A percentile compares a stretch with the other conserved stretches of the same genome.
These are phyloP conservation scores for Leishmania braziliensis DNA, from an alignment of 208 protist genomes.

Conservation along the genomic window DNA sequence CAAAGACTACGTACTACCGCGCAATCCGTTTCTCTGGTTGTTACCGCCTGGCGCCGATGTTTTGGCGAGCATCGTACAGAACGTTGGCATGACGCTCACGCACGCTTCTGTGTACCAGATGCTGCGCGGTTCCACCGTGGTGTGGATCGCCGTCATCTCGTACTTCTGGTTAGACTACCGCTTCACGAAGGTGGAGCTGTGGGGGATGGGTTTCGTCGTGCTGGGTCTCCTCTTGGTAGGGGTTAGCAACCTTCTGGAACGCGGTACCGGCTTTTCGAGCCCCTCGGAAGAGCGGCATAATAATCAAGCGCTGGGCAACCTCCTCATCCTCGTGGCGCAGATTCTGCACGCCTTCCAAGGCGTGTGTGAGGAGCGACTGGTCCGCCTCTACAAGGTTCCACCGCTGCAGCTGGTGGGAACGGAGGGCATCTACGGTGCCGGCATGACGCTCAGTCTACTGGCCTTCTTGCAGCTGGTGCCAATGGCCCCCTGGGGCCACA, in stretches of 20 bases:
- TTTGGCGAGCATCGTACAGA: slow-evolving; percentile 83
- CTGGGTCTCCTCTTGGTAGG: slow-evolving; percentile 74
- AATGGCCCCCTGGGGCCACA: slow-evolving; percentile 44
- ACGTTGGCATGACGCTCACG: slow-evolving; percentile 87
- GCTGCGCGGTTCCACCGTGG: slow-evolving; percentile 89
- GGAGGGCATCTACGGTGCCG: slow-evolving; percentile 90
- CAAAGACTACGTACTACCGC: slow-evolving; percentile 48
- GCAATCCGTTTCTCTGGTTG: slow-evolving; percentile 65
- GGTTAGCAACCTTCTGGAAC: slow-evolving; percentile 41
- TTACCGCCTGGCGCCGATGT: slow-evolving; percentile 79
- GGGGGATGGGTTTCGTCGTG: slow-evolving; percentile 63
- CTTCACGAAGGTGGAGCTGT: slow-evolving; percentile 70
- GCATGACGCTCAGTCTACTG: slow-evolving; percentile 65
- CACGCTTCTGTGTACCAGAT: slow-evolving; percentile 93
- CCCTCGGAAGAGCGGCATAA: slow-evolving; percentile 12
- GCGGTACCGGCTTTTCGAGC: neutral
- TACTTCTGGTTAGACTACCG: slow-evolving; percentile 77
- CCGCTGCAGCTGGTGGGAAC: slow-evolving; percentile 90
- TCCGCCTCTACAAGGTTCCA: slow-evolving; percentile 64
- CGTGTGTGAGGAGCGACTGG: slow-evolving; percentile 87
- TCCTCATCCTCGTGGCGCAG: slow-evolving; percentile 86
- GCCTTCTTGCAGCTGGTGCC: slow-evolving; percentile 79
- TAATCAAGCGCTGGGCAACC: slow-evolving; percentile 63
- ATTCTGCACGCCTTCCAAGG: slow-evolving; percentile 90
- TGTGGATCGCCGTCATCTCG: slow-evolving; percentile 88